Conservation (phyloP, 2,329 filamentous ascomycete genomes). For the Ophiostoma perfectum region DNA sequence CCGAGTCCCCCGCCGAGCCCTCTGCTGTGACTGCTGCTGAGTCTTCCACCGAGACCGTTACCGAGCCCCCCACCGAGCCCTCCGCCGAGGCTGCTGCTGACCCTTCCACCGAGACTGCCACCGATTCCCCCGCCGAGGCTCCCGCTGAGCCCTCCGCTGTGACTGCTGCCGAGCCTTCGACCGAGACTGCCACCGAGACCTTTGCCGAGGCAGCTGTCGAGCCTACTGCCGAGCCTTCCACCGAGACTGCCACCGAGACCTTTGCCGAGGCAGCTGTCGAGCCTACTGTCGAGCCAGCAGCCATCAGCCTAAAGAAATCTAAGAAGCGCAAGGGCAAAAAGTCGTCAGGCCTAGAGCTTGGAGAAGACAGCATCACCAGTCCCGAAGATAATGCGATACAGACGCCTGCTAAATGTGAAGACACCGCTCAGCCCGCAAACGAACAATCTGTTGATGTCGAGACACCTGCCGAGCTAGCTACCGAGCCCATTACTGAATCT, state of each 20-base stretch:
- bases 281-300: neutral
- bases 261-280: neutral
- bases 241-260: too few relatives aligned
- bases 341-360: too few relatives aligned
- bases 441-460: neutral
- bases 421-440: neutral
- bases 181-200: too few relatives aligned
- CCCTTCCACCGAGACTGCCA: neutral
- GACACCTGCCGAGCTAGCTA: neutral
- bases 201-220: neutral
- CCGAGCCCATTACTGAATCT: neutral
- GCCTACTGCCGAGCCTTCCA: neutral
- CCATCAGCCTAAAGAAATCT: constrained; percentile 4
- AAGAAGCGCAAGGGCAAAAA: constrained; percentile 13
- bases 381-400: neutral
- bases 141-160: neutral
- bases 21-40: neutral
- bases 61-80: neutral
- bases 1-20: neutral
- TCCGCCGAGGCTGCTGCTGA: neutral
- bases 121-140: neutral
- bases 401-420: neutral
- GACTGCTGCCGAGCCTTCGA: neutral
- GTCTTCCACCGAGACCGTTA: neutral
- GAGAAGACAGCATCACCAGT: neutral